Evolutionary conservation across 129 eudicot genomes (phyloP).

Genomic region (Lactuca sativa): DNA sequence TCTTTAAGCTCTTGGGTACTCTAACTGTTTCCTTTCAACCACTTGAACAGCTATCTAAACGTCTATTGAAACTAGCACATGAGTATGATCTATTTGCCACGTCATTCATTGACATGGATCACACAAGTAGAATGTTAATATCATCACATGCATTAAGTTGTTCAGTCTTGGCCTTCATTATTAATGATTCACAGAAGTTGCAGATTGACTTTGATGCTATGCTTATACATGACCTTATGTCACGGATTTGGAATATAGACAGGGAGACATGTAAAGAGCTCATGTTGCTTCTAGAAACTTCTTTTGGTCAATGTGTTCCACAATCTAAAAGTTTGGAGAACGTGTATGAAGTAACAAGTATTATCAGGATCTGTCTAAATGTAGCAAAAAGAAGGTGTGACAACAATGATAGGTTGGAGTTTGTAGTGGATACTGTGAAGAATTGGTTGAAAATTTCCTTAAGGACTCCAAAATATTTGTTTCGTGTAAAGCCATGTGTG

Average conservation of each 20-base stretch:
- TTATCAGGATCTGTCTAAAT: constrained; percentile 46
- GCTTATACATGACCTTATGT: constrained; percentile 55
- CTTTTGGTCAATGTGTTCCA: constrained; percentile 30
- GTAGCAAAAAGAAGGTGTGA: constrained; percentile 27
- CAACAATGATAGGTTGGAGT: constrained; percentile 33
- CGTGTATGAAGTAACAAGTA: constrained; percentile 37
- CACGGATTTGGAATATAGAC: constrained; percentile 53
- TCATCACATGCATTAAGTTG: constrained; percentile 69
- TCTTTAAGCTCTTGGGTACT: constrained; percentile 41
- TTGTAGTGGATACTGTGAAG: constrained; percentile 39
- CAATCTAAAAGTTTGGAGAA: constrained; percentile 32
- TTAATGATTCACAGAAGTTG: constrained; percentile 19
- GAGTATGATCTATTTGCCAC: constrained; percentile 63
- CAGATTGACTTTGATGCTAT: constrained; percentile 28
- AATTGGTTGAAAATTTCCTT: constrained; percentile 59
- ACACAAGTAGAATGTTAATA: constrained; percentile 41
- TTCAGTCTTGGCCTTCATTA: constrained; percentile 73
- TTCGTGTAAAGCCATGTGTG: constrained; percentile 55
- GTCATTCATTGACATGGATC: constrained; percentile 58
- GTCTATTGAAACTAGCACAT: constrained; percentile 47
- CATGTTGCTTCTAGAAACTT: constrained; percentile 38
- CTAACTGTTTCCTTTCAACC: constrained; percentile 15
- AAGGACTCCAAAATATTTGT: constrained; percentile 59
- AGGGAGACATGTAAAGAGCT: constrained; percentile 51
- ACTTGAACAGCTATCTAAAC: constrained; percentile 41